Conservation (phyloP, 2,329 filamentous ascomycete genomes). For the Xylariaceae sp. region DNA sequence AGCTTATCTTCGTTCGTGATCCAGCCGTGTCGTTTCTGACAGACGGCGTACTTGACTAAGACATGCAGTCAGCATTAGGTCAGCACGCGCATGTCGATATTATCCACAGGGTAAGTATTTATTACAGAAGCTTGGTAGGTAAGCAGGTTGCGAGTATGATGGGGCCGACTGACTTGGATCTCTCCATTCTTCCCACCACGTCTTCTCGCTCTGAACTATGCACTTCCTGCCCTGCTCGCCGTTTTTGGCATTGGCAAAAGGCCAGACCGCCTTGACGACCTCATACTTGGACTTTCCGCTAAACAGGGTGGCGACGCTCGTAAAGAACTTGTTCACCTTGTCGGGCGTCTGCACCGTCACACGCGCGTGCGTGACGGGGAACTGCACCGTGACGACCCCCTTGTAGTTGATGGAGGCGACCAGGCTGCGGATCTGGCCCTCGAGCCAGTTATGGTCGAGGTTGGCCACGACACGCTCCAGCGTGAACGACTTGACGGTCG, state of each 20-base stretch:
- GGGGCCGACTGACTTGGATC: slow-evolving; percentile 31
- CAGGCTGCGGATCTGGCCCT: slow-evolving; percentile 48
- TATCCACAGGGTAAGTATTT: no score
- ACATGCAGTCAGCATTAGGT: slow-evolving; percentile 5
- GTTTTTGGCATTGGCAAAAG: slow-evolving; percentile 46
- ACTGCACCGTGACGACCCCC: slow-evolving; percentile 33
- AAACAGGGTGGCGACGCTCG: slow-evolving; percentile 46
- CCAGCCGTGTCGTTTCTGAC: slow-evolving; percentile 37
- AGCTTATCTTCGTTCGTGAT: slow-evolving; percentile 50
- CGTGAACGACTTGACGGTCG: slow-evolving; percentile 43
- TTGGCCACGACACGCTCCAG: slow-evolving; percentile 50
- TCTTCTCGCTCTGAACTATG: slow-evolving; percentile 50
- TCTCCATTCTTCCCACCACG: slow-evolving; percentile 50
- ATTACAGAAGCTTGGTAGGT: no score
- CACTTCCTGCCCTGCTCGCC: slow-evolving; percentile 41
- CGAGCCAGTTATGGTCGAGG: slow-evolving; percentile 49
- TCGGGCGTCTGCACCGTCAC: slow-evolving; percentile 42
- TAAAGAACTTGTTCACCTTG: slow-evolving; percentile 50
- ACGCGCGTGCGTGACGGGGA: slow-evolving; percentile 17
- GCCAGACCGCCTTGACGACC: slow-evolving; percentile 52
- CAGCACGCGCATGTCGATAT: no score
- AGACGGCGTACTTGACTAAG: slow-evolving; percentile 27
- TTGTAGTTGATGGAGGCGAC: slow-evolving; percentile 46
- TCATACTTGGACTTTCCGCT: slow-evolving; percentile 50
- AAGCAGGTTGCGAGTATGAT: no score